phyloP scores from a whole-genome alignment of 1,284 basidiomycete species.

The Fistulinella staudtii region DNA sequence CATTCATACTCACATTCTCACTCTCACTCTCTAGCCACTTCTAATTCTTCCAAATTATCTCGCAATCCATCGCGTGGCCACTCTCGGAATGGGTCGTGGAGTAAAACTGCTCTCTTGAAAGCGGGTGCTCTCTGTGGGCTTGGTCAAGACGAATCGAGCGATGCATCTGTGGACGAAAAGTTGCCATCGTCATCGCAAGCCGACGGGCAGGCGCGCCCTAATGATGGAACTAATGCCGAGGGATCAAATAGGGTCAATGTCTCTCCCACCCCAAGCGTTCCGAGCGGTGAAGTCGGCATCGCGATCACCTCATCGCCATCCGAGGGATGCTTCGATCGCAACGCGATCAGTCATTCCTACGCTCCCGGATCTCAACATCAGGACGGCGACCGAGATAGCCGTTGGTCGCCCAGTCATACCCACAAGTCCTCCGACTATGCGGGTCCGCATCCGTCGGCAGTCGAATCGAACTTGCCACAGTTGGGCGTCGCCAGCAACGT shows the following conservation, averaged over 20 bases:
- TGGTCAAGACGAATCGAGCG: slow-evolving; percentile 22
- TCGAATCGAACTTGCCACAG: slow-evolving; percentile 22
- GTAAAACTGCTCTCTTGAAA: slow-evolving; percentile 53
- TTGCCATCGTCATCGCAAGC: slow-evolving; percentile 22
- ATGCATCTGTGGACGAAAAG: slow-evolving; percentile 31
- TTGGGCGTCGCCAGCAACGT: slow-evolving; percentile 33
- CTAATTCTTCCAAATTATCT: slow-evolving; percentile 42
- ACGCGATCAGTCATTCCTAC: slow-evolving; percentile 45
- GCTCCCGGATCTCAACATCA: slow-evolving; percentile 31
- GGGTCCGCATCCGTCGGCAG: slow-evolving; percentile 41
- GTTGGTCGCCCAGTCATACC: slow-evolving; percentile 2
- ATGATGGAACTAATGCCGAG: slow-evolving; percentile 30
- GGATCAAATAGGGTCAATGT: slow-evolving; percentile 17
- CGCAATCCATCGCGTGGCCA: slow-evolving; percentile 42
- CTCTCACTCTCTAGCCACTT: slow-evolving; percentile 44
- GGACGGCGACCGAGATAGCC: slow-evolving; percentile 11
- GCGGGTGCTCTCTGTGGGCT: slow-evolving; percentile 40
- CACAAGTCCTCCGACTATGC: slow-evolving; percentile 42
- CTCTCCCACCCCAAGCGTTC: slow-evolving; percentile 17
- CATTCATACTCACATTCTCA: slow-evolving; percentile 41
- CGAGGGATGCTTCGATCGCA: slow-evolving; percentile 40
- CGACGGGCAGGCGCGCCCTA: slow-evolving; percentile 39
- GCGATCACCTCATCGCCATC: slow-evolving; percentile 61
- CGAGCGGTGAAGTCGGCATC: slow-evolving; percentile 50
- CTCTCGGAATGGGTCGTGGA: slow-evolving; percentile 56